A percentile compares a stretch with the other conserved stretches of the same genome.
phyloP scores from a whole-genome alignment of 768 basidiomycete species.

The Rhizopogon vesiculosus region DNA sequence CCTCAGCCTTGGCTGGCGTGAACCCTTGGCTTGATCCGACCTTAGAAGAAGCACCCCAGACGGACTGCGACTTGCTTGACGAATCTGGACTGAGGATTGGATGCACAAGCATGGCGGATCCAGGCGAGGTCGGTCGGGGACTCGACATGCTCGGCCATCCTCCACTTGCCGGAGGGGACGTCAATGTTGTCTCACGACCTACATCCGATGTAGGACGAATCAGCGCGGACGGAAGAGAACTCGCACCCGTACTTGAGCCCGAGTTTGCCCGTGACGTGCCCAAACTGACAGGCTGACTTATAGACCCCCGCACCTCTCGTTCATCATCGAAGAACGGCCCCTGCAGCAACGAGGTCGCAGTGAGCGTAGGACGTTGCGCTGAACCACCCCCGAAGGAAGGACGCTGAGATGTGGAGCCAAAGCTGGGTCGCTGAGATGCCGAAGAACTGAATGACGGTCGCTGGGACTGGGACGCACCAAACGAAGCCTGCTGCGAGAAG shows the following conservation, averaged over 20 bases:
- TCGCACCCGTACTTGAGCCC: slow-evolving; percentile 11
- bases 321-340: slow-evolving; percentile 16
- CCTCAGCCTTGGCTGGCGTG: slow-evolving; percentile 12
- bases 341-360: not conserved
- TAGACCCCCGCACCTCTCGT: slow-evolving; percentile 3
- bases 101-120: slow-evolving; percentile 7
- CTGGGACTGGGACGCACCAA: slow-evolving; percentile 12
- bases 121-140: slow-evolving; percentile 3
- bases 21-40: slow-evolving; percentile 9
- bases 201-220: not conserved
- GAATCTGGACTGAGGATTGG: slow-evolving; percentile 11
- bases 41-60: slow-evolving; percentile 14
- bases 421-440: slow-evolving; percentile 8
- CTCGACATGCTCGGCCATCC: slow-evolving; percentile 3
- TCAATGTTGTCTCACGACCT: not conserved
- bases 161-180: not conserved
- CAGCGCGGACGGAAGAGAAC: not conserved
- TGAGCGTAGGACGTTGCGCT: not conserved
- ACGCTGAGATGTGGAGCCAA: slow-evolving; percentile 7
- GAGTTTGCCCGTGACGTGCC: slow-evolving; percentile 7
- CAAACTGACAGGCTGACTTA: slow-evolving; percentile 2
- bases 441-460: slow-evolving; percentile 11
- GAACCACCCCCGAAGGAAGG: not conserved
- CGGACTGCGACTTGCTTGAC: slow-evolving; percentile 3
- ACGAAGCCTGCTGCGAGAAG: slow-evolving; percentile 15